Evolutionary conservation across 805 yeast genomes (phyloP), one percentile per base, ranked within the genome.

Genomic region (Wickerhamomyces chaumierensis): DNA sequence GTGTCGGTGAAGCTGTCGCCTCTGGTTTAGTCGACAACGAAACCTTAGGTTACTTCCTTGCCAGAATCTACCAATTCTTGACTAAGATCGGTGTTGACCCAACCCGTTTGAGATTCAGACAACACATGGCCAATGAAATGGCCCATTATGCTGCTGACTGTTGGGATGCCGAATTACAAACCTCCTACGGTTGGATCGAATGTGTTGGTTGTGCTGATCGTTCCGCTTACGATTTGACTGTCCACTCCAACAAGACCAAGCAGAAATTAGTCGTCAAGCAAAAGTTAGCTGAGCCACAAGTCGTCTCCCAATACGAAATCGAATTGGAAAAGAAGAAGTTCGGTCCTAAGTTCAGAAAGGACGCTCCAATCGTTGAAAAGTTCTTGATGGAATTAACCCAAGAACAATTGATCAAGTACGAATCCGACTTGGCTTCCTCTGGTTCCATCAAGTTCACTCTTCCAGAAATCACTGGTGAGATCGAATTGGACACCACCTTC

Each of bases 191-290:
- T 53, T 92, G 99, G 99, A 84, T 92, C 53, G 99, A 92, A 69
- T 94, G 98, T 78, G 96, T 92, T 60, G 99, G 99, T 51, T 92
- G 97, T 69, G 99, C 99, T 48, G 99, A 92, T 67, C 79, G 99
- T 70, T 84, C 95, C 35, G 99, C 99, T 33, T 92, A 86, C 60
- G 99, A 92, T 67, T 75, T 92, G 62, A 74, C 90, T 36, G 98
- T 94, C 44, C 99, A 92, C 61, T 66, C 96, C 34, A 92, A 90
- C 41, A 83, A 84, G 65, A 92, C 98, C 42, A 86, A 86, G 64
- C 96, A 86, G 68, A 90, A 87, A 65, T 69, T 92, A 52, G 88
- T 87, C 43, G 99, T 92, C 35, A 83, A 97, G 71, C 82, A 92
- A 66, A 73, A 85, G 41, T 73, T 92, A 52, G 78, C 82, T 32